These are phyloP conservation scores for Chalciporus piperatus DNA, from an alignment of 768 basidiomycete genomes.

Conservation along the genomic window DNA sequence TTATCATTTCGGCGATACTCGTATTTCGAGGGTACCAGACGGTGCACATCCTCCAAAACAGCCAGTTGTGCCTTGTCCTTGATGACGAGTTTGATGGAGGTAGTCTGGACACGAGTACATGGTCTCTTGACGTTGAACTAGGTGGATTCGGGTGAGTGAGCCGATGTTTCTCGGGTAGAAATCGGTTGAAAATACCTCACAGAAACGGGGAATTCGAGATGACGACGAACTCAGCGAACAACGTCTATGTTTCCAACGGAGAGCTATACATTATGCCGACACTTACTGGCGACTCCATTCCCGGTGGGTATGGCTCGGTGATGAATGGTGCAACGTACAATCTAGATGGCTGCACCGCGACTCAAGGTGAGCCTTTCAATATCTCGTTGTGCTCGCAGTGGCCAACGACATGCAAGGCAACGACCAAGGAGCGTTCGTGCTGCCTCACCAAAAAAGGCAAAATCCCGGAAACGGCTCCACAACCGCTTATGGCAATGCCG, in stretches of 20 bases:
- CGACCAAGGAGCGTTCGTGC: slow-evolving; percentile 25
- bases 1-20: slow-evolving; percentile 39
- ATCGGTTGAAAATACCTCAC: slow-evolving; percentile 4
- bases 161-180: not conserved
- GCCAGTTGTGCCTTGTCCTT: slow-evolving; percentile 43
- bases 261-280: slow-evolving; percentile 60
- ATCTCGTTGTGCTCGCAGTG: not conserved
- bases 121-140: slow-evolving; percentile 50
- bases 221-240: slow-evolving; percentile 40
- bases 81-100: slow-evolving; percentile 45
- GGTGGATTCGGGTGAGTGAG: slow-evolving; percentile 47
- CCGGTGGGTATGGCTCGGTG: slow-evolving; percentile 34
- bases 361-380: not conserved
- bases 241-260: slow-evolving; percentile 46
- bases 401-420: slow-evolving; percentile 3
- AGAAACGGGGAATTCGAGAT: slow-evolving; percentile 56
- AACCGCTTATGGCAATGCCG: not conserved
- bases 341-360: slow-evolving; percentile 36
- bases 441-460: slow-evolving; percentile 26
- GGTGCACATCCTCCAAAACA: slow-evolving; percentile 35
- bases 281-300: slow-evolving; percentile 49
- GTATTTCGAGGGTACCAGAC: slow-evolving; percentile 44
- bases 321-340: slow-evolving; percentile 38
- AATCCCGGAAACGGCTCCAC: slow-evolving; percentile 8
- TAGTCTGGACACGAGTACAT: slow-evolving; percentile 42